These are phyloP conservation scores for Carpinus fangiana DNA, from an alignment of 306 rosid species.

Conservation along the genomic window DNA sequence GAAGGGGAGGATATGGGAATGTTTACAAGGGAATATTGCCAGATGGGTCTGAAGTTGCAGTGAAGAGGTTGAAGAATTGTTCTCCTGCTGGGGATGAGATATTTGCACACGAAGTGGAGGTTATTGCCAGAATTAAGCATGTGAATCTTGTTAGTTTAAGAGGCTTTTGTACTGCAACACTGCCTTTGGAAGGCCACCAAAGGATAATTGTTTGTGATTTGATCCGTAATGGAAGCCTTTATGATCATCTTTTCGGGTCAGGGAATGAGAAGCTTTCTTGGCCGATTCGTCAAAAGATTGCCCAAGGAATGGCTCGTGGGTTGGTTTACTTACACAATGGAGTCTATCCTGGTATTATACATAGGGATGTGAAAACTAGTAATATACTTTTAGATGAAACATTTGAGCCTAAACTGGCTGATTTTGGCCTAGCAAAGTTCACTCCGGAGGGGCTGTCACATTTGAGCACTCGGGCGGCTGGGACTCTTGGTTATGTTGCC, in stretches of 20 bases:
- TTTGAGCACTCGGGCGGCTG: constrained; percentile 5
- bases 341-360: constrained; percentile 2
- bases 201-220: constrained; percentile 8
- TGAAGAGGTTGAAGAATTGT: constrained; percentile 28
- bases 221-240: neutral
- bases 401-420: constrained; percentile 12
- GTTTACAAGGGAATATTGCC: constrained; percentile 15
- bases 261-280: neutral
- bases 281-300: constrained; percentile 12
- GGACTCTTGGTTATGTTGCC: constrained; percentile 17
- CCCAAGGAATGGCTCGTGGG: constrained; percentile 16
- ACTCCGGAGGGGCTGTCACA: neutral
- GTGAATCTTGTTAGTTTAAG: constrained; percentile 23
- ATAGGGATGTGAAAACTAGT: constrained; percentile 5
- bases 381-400: constrained; percentile 8
- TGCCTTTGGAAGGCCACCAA: neutral
- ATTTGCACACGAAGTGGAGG: constrained; percentile 26
- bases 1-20: constrained; percentile 20
- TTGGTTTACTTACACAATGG: constrained; percentile 12
- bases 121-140: constrained; percentile 26
- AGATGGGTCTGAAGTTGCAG: constrained; percentile 27
- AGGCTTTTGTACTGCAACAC: constrained; percentile 11
- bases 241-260: constrained; percentile 7
- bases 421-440: constrained; percentile 22
- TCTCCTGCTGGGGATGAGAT: constrained; percentile 9